Base-by-base conservation (phyloP, 2,329 filamentous ascomycete species). In the Lasiodiplodia gonubiensis region DNA sequence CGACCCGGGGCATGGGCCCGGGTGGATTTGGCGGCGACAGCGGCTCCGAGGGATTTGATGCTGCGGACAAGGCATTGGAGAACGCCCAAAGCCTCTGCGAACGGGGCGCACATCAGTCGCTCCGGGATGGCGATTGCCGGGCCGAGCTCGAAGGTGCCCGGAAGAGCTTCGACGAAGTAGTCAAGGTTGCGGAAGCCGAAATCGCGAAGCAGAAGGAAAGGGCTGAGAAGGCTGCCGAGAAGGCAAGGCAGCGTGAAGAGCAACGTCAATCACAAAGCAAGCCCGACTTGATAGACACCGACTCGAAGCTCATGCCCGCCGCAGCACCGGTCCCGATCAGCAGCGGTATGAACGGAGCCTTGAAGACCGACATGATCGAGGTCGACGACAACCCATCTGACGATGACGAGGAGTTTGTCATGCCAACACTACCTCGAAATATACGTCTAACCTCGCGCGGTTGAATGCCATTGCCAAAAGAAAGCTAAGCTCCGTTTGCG, bases 51-150 rank as follows among this genome's bases (percentile, higher is more conserved):
- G 60, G 75, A 8, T 80, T 79, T 74, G 92, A 96, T 70, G 84
- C 87, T 53, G 84, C 93, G 1, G 93, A 97, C 75, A 91, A 90
- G 75, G 86, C 88, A 0, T 83, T 97, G 30, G 93, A 97, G 75
- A 87, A 88, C 70, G 91, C 92, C 5, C 93, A 97, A 77, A 86
- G 86, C 67, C 87, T 93, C 72, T 96, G 92, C 76, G 94, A 97
- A 80, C 89, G 89, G 65, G 94, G 91, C 2, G 94, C 94, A 0
- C 93, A 97, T 75, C 92, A 96, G 74, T 93, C 95, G 69, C 83
- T 97, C n/a, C 88, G 94, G 27, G 91, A 93, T 64, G 94, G 93
- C 12, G 90, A 95, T 74, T 97, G 94, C 78, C 86, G 83, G n/a
- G 86, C 88, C 21, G 92, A 97, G 77, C 85, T 97, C 48, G 83